A percentile compares a stretch with the other conserved stretches of the same genome.
Conservation (phyloP, 2,329 filamentous ascomycete genomes). For the Coleophoma eucalyptorum region DNA sequence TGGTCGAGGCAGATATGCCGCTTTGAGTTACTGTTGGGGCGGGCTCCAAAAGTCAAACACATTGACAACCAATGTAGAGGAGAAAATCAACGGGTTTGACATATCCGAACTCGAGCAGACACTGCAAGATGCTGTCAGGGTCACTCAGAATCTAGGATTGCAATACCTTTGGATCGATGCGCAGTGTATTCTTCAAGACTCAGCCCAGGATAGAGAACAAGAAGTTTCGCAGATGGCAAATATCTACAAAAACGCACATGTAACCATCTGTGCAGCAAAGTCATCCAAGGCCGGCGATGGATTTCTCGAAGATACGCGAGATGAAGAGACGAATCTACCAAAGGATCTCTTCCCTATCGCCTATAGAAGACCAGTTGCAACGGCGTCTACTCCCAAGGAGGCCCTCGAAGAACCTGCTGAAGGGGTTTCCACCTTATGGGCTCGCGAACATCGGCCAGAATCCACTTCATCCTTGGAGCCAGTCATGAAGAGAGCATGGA, state of each 20-base stretch:
- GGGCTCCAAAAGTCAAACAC: background rate
- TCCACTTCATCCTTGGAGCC: background rate
- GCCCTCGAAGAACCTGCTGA: background rate
- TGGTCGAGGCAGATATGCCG: background rate
- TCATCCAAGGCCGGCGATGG: background rate
- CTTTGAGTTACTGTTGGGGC: background rate
- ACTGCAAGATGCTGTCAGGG: background rate
- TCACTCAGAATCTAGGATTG: slow-evolving; percentile 2
- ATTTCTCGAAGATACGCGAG: background rate
- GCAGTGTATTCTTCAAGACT: slow-evolving; percentile 12
- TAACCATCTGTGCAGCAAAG: background rate
- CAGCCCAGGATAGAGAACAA: background rate
- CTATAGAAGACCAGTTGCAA: background rate
- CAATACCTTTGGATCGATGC: slow-evolving; percentile 19
- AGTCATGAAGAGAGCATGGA: background rate
- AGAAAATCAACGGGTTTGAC: background rate
- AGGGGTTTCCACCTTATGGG: background rate
- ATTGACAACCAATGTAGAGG: background rate
- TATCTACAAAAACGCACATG: background rate
- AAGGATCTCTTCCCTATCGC: background rate
- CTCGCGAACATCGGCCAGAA: background rate
- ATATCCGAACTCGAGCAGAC: background rate
- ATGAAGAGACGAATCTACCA: background rate
- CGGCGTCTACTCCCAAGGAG: background rate
- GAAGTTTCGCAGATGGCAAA: background rate